A percentile compares a stretch with the other conserved stretches of the same genome.
These are phyloP conservation scores for Apophysomyces trapeziformis DNA, from an alignment of 371 early-diverging fungal species.

Conservation along the genomic window DNA sequence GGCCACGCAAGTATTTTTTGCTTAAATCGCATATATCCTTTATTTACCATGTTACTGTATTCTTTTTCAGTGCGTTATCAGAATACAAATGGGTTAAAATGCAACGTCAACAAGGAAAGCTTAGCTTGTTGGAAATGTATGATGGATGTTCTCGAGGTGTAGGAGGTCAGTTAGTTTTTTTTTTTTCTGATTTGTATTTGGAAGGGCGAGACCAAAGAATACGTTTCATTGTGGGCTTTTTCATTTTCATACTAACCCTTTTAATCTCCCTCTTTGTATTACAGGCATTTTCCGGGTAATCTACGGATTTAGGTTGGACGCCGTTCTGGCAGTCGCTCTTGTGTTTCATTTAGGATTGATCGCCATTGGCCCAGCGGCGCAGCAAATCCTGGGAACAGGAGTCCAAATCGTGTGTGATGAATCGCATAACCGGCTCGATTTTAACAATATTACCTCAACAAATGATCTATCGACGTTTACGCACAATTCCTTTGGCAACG, in stretches of 20 bases:
- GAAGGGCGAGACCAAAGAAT: not conserved
- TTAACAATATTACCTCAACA: constrained; percentile 10
- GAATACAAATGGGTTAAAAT: constrained; percentile 29
- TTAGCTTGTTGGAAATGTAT: constrained; percentile 21
- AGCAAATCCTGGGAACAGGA: constrained; percentile 11
- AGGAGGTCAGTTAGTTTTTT: constrained; percentile 15
- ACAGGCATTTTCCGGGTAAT: constrained; percentile 13
- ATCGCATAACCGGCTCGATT: not conserved
- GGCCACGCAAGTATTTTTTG: constrained; percentile 12
- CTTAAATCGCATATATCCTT: too few species aligned
- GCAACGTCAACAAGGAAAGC: constrained; percentile 18
- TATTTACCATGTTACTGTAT: too few species aligned
- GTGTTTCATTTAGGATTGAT: constrained; percentile 21
- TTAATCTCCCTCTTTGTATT: not conserved
- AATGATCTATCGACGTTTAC: constrained; percentile 3
- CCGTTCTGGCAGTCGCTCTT: constrained; percentile 10
- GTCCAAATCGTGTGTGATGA: not conserved
- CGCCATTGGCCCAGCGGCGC: constrained; percentile 25
- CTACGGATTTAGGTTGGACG: not conserved
- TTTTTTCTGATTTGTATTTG: too few species aligned
- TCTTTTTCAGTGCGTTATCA: constrained; percentile 19
- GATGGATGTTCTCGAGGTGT: constrained; percentile 26
- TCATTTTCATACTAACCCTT: too few species aligned
- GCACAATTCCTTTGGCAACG: not conserved
- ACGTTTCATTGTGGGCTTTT: not conserved